Evolutionary conservation across 495 filamentous ascomycete genomes (phyloP), one percentile per base, ranked within the genome.

Genomic region (Hypoxylon intermedium): DNA sequence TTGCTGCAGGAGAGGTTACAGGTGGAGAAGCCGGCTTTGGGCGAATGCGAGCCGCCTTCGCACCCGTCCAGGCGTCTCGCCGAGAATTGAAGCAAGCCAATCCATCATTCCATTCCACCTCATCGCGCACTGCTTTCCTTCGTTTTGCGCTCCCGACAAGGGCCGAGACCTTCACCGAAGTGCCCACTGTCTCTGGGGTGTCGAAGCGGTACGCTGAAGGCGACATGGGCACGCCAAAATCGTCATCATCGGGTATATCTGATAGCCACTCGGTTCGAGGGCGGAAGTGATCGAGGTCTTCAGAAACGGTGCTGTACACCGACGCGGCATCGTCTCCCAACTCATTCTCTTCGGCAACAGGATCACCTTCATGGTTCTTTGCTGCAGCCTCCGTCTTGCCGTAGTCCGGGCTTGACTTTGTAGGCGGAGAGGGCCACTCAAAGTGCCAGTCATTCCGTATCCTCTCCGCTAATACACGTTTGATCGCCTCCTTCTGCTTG

Each of bases 61-160:
- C 94, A n/a, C 88, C 87, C 9, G 91, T 89, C 94, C 94, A 98
- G 12, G 84, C 87, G 75, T 97, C 85, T 34, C 94, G 83, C 45
- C 90, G 78, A 28, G 83, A 83, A 40, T 85, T 78, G 76, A 88
- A 98, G 61, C 85, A 87, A 40, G 84, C 79, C 34, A 98, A 69
- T 0, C 94, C 94, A 16, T 84, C 77, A 59, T 97, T 98, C 89
- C 89, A 95, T 13, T 72, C 68, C 81, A 90, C 84, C 68, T 98
- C 93, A 28, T 89, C 88, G 46, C 89, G 81, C 48, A 89, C 69
- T 7, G 76, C 80, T 59, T 82, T 78, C 59, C 89, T 78, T 56
- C 85, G 83, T 48, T 81, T 77, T 38, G 87, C 84, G 31, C 83
- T 79, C 50, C 83, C 77, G 16, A 72, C 68, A 21, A 77, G 48